Conservation (phyloP, 352 stramenopile genomes). For the Phytophthora agathidicida region DNA sequence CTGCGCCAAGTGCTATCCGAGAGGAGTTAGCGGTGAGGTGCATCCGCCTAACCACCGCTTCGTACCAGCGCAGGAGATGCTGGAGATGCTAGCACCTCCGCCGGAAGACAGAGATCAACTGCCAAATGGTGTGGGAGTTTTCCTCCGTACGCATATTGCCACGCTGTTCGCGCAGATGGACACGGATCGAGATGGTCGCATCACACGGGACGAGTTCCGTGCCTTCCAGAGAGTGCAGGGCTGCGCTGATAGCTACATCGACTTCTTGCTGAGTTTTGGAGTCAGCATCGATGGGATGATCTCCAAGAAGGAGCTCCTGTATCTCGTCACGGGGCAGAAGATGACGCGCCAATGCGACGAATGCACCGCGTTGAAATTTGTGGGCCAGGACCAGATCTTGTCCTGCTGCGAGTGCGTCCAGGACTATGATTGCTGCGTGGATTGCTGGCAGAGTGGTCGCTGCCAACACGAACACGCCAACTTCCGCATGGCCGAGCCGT, state of each 20-base stretch:
- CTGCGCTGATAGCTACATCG: constrained; percentile 41
- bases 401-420: constrained; percentile 29
- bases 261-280: constrained; percentile 37
- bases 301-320: constrained; percentile 41
- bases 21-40: constrained; percentile 29
- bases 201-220: constrained; percentile 33
- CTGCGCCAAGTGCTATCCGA: constrained; percentile 39
- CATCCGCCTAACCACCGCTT: constrained; percentile 34
- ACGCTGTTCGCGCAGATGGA: constrained; percentile 37
- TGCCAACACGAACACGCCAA: constrained; percentile 42
- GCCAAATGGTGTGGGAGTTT: constrained; percentile 39
- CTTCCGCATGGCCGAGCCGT: constrained; percentile 42
- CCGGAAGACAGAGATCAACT: constrained; percentile 34
- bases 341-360: constrained; percentile 44
- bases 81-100: constrained; percentile 35
- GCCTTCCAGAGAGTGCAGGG: constrained; percentile 33
- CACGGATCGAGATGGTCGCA: constrained; percentile 25
- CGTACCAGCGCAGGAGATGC: constrained; percentile 37
- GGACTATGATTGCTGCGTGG: constrained; percentile 36
- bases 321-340: constrained; percentile 40
- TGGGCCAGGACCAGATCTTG: constrained; percentile 40
- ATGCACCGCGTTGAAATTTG: constrained; percentile 38
- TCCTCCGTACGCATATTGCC: constrained; percentile 38
- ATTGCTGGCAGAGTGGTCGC: constrained; percentile 32
- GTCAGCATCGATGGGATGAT: constrained; percentile 17